Conservation (phyloP, 2,329 filamentous ascomycete species). For the Zarea fungicola region DNA sequence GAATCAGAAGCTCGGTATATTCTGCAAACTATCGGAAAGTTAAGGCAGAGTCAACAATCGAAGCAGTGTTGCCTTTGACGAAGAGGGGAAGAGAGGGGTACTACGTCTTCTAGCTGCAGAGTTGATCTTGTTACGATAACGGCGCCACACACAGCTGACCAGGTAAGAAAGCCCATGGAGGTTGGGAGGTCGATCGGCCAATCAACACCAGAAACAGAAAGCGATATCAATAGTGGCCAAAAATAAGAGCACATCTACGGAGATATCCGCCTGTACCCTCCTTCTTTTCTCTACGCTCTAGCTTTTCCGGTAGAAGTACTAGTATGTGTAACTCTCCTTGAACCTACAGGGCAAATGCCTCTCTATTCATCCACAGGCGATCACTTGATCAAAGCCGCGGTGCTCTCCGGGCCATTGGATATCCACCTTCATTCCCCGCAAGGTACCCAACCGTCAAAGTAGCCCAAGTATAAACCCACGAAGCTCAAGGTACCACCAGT, state of each 20-base stretch:
- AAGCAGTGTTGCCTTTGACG: not conserved
- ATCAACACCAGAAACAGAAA: not conserved
- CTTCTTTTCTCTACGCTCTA: too few relatives aligned
- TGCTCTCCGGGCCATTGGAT: not conserved
- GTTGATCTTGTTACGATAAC: not conserved
- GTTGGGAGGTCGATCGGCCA: too few relatives aligned
- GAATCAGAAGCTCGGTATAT: too few relatives aligned
- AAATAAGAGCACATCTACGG: too few relatives aligned
- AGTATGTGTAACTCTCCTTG: too few relatives aligned
- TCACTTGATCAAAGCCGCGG: not conserved
- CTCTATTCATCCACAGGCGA: not conserved
- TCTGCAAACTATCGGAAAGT: not conserved
- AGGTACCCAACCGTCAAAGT: slow-evolving; percentile 1
- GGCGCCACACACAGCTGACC: slow-evolving; percentile 7
- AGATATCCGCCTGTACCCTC: too few relatives aligned
- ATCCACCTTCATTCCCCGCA: not conserved
- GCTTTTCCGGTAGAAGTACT: too few relatives aligned
- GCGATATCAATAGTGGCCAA: not conserved
- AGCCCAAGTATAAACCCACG: slow-evolving; percentile 4
- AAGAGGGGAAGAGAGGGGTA: slow-evolving; percentile 10
- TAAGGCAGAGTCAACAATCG: not conserved
- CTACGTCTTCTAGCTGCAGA: not conserved
- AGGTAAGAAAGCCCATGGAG: too few relatives aligned
- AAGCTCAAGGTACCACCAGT: not conserved
- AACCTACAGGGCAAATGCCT: too few relatives aligned